Percentiles rank a stretch among this genome's conserved stretches.
These are phyloP conservation scores for Ganoderma lingzhi DNA, from an alignment of 1,284 basidiomycete genomes.

Conservation along the genomic window DNA sequence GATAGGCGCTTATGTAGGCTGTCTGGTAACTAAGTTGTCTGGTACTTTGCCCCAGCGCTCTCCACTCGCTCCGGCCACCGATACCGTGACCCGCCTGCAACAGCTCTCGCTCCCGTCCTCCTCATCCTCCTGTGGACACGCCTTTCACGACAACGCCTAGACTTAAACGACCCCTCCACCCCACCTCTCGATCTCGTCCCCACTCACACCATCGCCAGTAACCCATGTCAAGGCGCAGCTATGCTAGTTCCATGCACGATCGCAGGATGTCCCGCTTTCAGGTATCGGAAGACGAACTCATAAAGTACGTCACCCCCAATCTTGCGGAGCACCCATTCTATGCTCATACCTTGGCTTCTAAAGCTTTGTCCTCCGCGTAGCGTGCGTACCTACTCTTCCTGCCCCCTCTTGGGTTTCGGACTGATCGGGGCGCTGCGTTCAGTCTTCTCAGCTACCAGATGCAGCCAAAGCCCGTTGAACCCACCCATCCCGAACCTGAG, in stretches of 20 bases:
- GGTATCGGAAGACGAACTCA: conserved; percentile 83
- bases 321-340: conserved; percentile 16
- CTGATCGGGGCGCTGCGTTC: conserved; percentile 26
- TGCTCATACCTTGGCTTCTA: conserved; percentile 16
- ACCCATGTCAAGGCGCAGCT: conserved; percentile 71
- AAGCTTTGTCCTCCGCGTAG: conserved; percentile 81
- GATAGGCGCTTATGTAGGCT: no score
- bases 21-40: no score
- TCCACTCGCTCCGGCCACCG: not conserved
- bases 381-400: conserved; percentile 56
- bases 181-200: not conserved
- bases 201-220: conserved; percentile 4
- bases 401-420: conserved; percentile 16
- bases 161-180: not conserved
- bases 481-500: conserved; percentile 50
- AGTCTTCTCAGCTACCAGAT: conserved; percentile 77
- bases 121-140: conserved; percentile 2
- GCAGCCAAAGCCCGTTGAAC: conserved; percentile 60
- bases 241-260: conserved; percentile 70
- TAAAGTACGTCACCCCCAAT: conserved; percentile 63
- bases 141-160: conserved; percentile 8
- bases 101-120: not conserved
- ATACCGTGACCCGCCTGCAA: not conserved
- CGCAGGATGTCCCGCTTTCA: conserved; percentile 76
- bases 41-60: not conserved